phyloP scores from a whole-genome alignment of 352 stramenopile species.

The Phytopythium sindhum region DNA sequence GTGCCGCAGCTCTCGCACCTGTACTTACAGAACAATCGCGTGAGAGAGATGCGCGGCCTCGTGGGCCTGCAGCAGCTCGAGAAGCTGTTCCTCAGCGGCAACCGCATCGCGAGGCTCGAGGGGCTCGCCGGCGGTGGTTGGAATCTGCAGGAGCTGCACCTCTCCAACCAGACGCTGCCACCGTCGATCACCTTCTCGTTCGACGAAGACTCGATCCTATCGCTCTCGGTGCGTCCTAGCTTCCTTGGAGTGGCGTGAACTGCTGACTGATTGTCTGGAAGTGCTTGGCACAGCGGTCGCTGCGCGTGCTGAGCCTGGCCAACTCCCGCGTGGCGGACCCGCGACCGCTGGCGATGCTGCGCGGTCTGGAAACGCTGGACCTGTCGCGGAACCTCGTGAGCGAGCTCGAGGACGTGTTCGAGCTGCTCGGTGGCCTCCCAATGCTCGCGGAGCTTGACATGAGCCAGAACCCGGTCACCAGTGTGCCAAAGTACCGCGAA shows the following conservation, averaged over 20 bases:
- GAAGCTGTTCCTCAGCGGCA: conserved; percentile 74
- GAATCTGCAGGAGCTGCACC: conserved; percentile 55
- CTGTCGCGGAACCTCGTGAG: conserved; percentile 59
- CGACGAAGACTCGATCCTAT: conserved; percentile 34
- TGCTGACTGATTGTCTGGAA: background rate
- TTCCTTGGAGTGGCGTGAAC: background rate
- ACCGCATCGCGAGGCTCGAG: conserved; percentile 56
- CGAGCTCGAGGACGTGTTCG: conserved; percentile 70
- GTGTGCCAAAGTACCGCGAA: conserved; percentile 57
- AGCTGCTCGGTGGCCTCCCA: conserved; percentile 40
- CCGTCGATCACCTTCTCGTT: conserved; percentile 35
- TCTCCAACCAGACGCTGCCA: conserved; percentile 55
- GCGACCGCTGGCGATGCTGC: conserved; percentile 26
- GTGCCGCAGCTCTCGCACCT: conserved; percentile 60
- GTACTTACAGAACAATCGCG: conserved; percentile 69
- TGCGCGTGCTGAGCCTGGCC: conserved; percentile 60
- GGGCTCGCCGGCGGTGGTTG: conserved; percentile 24
- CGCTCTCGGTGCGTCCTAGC: conserved; percentile 28
- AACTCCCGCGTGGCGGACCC: conserved; percentile 44
- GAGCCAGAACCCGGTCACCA: conserved; percentile 50
- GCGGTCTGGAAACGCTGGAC: conserved; percentile 53
- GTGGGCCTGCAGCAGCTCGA: conserved; percentile 39
- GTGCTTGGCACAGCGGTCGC: conserved; percentile 29
- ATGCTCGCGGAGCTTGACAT: conserved; percentile 61
- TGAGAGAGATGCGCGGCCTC: conserved; percentile 51